Evolutionary conservation across 345 rosid genomes (phyloP), one percentile per base, ranked within the genome.

Genomic region (Camelina laxa): DNA sequence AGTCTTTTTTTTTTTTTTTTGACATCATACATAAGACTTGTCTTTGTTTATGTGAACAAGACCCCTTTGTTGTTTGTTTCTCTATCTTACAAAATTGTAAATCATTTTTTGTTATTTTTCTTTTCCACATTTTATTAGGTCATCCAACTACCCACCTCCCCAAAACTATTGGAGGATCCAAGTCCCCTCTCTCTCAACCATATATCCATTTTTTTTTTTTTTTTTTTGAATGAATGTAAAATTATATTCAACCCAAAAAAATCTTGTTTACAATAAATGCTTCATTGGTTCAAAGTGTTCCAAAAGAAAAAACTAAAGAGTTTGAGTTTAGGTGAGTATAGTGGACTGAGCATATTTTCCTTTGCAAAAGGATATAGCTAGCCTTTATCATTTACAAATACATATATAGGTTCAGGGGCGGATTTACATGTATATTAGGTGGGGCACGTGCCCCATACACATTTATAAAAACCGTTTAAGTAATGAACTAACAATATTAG

Each of bases 101-200:
- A 59, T 17, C 48, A 11, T 60, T 27, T 21, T 27, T 36, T 33
- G 30, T 66, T 30, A 10, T 67, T 21, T 31, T 35, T 42, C 13
- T 24, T 54, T 45, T 30, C 36, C 60, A 69, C 54, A 70, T 36
- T 63, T 24, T 27, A 70, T 77, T 70, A 70, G 76, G 76, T 70
- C 44, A 70, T 70, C 80, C 60, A 69, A 70, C 67, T 56, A 55
- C 72, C 76, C 55, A 70, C 76, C 72, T 77, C 71, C 62, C 76
- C 80, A 56, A 70, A 69, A 77, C 76, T n/a, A 77, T 76, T 64
- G 80, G 80, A 77, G 60, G 67, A 77, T 77, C 67, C 67, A 69
- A 69, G 70, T 76, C 75, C 38, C 16, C 79, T 69, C 59, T 53
- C 50, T 62, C 80, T 69, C 75, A 70, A 77, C 76, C 80, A 77